Evolutionary conservation across 371 early-diverging fungal species (phyloP).

Genomic region (Mycotypha africana): DNA sequence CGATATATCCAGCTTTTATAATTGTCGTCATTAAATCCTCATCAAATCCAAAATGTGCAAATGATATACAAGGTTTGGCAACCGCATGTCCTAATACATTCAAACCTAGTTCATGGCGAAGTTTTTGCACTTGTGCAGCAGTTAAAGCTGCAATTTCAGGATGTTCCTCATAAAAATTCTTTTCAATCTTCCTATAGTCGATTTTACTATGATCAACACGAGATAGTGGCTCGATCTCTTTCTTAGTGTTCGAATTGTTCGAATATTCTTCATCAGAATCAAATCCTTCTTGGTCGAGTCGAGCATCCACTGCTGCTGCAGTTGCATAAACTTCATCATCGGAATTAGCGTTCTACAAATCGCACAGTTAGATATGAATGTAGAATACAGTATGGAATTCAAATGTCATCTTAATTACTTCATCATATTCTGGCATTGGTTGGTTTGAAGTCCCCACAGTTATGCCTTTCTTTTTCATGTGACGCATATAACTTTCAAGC

Average conservation of each 20-base stretch:
- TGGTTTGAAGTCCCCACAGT: constrained; percentile 52
- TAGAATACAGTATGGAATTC: background rate
- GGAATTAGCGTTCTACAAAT: constrained; percentile 71
- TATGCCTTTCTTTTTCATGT: constrained; percentile 72
- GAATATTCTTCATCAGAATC: constrained; percentile 30
- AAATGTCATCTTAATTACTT: constrained; percentile 34
- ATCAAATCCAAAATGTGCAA: constrained; percentile 86
- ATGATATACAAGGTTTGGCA: constrained; percentile 79
- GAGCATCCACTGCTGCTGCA: constrained; percentile 70
- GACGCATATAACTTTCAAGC: constrained; percentile 72
- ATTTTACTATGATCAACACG: constrained; percentile 70
- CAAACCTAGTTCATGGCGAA: constrained; percentile 58
- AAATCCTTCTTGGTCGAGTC: constrained; percentile 19
- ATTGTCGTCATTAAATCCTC: constrained; percentile 63
- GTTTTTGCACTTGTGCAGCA: constrained; percentile 44
- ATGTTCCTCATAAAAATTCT: constrained; percentile 82
- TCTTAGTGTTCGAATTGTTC: constrained; percentile 17
- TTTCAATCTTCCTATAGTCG: constrained; percentile 71
- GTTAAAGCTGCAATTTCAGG: constrained; percentile 59
- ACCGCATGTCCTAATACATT: constrained; percentile 59
- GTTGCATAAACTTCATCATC: constrained; percentile 87
- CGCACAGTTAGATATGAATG: background rate
- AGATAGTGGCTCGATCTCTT: constrained; percentile 64
- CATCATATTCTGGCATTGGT: constrained; percentile 39
- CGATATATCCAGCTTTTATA: constrained; percentile 55